Conservation (phyloP, 2,329 filamentous ascomycete species). For the Ciborinia camelliae region DNA sequence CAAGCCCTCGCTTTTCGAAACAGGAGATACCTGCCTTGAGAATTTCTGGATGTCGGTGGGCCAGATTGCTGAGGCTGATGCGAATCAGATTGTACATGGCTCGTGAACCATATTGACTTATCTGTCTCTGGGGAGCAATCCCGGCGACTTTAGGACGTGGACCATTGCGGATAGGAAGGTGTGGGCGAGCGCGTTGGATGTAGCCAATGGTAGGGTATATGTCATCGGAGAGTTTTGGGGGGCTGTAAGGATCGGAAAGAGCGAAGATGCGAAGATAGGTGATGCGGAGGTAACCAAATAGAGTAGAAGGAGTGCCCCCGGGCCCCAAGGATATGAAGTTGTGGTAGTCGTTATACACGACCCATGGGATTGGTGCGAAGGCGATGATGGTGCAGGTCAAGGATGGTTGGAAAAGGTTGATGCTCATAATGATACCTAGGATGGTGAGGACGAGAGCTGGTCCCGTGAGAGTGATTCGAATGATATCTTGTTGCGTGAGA, state of each 20-base stretch:
- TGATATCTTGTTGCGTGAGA: conserved; percentile 31
- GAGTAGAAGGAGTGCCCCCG: conserved; percentile 74
- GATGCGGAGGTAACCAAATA: conserved; percentile 69
- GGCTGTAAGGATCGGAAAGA: conserved; percentile 64
- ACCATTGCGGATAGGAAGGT: conserved; percentile 60
- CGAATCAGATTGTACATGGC: conserved; percentile 55
- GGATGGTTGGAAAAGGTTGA: conserved; percentile 50
- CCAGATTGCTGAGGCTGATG: conserved; percentile 51
- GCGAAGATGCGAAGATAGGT: conserved; percentile 69
- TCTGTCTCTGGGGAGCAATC: conserved; percentile 78
- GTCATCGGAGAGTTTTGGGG: conserved; percentile 50
- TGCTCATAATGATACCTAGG: conserved; percentile 48
- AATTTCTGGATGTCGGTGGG: conserved; percentile 43
- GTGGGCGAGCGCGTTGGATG: conserved; percentile 49
- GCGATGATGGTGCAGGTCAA: conserved; percentile 50
- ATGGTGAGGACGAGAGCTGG: conserved; percentile 45
- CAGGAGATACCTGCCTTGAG: conserved; percentile 66
- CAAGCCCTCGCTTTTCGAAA: conserved; percentile 78
- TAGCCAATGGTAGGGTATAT: conserved; percentile 56
- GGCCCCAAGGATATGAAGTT: conserved; percentile 76
- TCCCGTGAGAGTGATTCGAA: conserved; percentile 35
- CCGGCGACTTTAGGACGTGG: conserved; percentile 66
- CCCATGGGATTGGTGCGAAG: conserved; percentile 45
- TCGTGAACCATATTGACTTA: conserved; percentile 59
- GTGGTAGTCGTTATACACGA: conserved; percentile 66